Evolutionary conservation across 208 protist species (phyloP), one percentile per base, ranked within the genome.

Genomic region (Leishmania amazonensis): DNA sequence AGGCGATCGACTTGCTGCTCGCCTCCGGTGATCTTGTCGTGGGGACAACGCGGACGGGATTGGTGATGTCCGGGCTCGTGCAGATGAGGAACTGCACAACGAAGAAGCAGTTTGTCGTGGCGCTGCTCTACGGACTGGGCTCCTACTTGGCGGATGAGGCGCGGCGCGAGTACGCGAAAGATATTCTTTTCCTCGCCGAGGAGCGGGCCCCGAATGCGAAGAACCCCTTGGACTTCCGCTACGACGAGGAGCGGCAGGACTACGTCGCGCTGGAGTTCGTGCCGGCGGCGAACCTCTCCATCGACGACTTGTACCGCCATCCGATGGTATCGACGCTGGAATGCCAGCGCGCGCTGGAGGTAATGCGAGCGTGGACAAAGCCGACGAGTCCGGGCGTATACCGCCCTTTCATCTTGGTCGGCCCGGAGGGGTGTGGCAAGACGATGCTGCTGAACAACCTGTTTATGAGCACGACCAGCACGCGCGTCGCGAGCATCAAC

Each of bases 341-440:
- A 57, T 97, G 99, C 81, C 98, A 99, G 86, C 92, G 96, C 28
- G 91, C 92, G 68, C 78, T 97, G 53, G 91, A 93, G 57, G 94
- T 99, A 71, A 91, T 99, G 85, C 73, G 84, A 78, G 97, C 98
- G 80, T 99, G 98, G 98, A 89, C 98, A 74, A 79, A 85, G 84
- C 92, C 95, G 28, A 79, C 93, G 47, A 83, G 85, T 31, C 65
- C 84, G 1, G 95, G 93, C 54, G 84, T 95, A 40, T 97, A 96
- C 80, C 89, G 98, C 38, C 98, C 98, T 2, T 99, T 99, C 79
- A 91, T 99, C 62, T 84, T 99, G 11, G 98, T 99, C 28, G 98
- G 98, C 47, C 99, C 99, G 5, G 98, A 99, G 81, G 99, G 98
- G 3, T 97, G 94, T 70, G 99, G 99, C 40, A 99, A 99, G 88